Percentiles rank a stretch among this genome's conserved stretches.
phyloP scores from a whole-genome alignment of 768 basidiomycete species.

The Kwoniella sp. region DNA sequence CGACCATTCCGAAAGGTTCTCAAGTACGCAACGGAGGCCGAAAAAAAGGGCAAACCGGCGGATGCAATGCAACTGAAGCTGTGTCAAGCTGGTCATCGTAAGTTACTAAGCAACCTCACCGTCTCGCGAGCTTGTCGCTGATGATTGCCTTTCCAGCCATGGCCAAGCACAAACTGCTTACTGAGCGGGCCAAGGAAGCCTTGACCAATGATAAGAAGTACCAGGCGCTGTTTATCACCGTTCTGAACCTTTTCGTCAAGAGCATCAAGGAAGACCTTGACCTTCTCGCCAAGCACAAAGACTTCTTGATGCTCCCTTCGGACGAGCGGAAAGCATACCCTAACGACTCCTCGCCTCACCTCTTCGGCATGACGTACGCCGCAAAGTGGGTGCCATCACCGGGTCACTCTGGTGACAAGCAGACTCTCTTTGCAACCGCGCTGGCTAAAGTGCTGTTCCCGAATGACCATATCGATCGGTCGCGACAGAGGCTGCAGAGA shows the following conservation, averaged over 20 bases:
- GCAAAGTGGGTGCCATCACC: slow-evolving; percentile 70
- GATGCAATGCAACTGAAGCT: too few relatives aligned
- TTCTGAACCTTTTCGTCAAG: slow-evolving; percentile 61
- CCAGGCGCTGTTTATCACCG: slow-evolving; percentile 62
- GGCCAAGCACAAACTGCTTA: slow-evolving; percentile 23
- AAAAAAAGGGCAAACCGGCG: too few relatives aligned
- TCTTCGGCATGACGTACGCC: slow-evolving; percentile 58
- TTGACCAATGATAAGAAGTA: slow-evolving; percentile 54
- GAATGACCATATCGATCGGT: slow-evolving; percentile 50
- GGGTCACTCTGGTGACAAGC: slow-evolving; percentile 59
- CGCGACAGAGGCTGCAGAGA: slow-evolving; percentile 61
- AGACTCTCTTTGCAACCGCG: slow-evolving; percentile 64
- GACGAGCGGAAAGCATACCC: slow-evolving; percentile 25
- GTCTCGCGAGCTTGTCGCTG: not conserved
- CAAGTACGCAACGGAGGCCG: too few relatives aligned
- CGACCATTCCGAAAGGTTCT: slow-evolving; percentile 6
- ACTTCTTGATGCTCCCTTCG: slow-evolving; percentile 45
- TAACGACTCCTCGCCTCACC: slow-evolving; percentile 14
- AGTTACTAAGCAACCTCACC: too few relatives aligned
- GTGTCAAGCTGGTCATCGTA: too few relatives aligned
- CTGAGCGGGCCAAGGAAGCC: slow-evolving; percentile 16
- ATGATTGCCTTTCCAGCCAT: not conserved
- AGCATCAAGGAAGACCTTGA: slow-evolving; percentile 57
- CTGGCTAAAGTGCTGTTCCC: slow-evolving; percentile 58
- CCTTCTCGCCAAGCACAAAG: slow-evolving; percentile 48